Base-by-base conservation (phyloP, 192 early-diverging fungal species). In the Anaeromyces robustus region DNA sequence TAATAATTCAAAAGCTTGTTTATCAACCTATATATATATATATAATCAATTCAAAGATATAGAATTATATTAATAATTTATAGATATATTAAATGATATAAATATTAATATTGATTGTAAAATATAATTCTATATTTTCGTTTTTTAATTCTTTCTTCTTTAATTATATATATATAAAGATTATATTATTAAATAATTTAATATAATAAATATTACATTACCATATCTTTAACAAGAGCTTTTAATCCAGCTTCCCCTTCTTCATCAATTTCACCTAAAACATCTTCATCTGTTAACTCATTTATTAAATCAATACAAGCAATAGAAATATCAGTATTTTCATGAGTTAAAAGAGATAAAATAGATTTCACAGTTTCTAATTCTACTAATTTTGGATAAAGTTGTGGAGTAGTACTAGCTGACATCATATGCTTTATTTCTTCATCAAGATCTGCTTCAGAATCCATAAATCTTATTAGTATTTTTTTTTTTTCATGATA, bases 401-500 rank as follows among this genome's bases (percentile, higher is more conserved):
- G 84, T 28, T 96, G 91, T 17, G 96, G 95, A 12, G 90, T 92
- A 78, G 94, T 92, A 14, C 95, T 92, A 68, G 96, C 83, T 26
- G 89, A 87, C 81, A 92, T 84, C 78, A 99, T 84, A 31, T 85
- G 86, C 80, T 96, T 93, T 77, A 97, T 91, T 39, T 94, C 94
- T 82, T 96, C 95, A 81, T 96, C 96, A 32, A 99, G 86, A 82
- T 97, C 96, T 16, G 94, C 92, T 84, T 99, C 97, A 30, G 96
- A 97, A 79, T 97, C 96, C 82, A 97, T 94, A 85, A 98, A 98
- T 78, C 89, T 86, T 81, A 79, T 68, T 14, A 37, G 26, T 4
- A 68, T 68, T 22, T 4, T n/a, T 11, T 68, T 12, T 29, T n/a
- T n/a, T n/a, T n/a, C n/a, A n/a, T n/a, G n/a, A n/a, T n/a, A n/a